phyloP scores from a whole-genome alignment of 176 grass and related monocot genomes.

The Saccharum spontaneum region DNA sequence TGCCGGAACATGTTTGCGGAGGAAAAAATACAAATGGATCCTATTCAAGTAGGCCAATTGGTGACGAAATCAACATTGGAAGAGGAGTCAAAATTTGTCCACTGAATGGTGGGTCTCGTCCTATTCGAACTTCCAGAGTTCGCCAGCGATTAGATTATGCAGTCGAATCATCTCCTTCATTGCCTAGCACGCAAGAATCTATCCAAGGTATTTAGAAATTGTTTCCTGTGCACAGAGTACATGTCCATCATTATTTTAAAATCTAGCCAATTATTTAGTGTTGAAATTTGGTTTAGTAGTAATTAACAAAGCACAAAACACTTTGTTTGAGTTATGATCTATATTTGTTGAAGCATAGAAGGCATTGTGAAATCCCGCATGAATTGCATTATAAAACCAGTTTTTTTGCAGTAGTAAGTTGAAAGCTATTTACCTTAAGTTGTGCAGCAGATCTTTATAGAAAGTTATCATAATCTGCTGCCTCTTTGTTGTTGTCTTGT shows the following conservation, averaged over 20 bases:
- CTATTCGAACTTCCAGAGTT: constrained; percentile 40
- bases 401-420: background rate
- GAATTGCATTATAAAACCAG: background rate
- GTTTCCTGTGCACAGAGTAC: constrained; percentile 6
- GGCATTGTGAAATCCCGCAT: background rate
- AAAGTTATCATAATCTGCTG: constrained; percentile 6
- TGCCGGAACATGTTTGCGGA: constrained; percentile 50
- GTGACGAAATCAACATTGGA: background rate
- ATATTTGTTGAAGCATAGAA: constrained; percentile 18
- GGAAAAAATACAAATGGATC: constrained; percentile 28
- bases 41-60: background rate
- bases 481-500: constrained; percentile 26
- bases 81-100: constrained; percentile 30
- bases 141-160: constrained; percentile 50
- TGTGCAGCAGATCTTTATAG: background rate
- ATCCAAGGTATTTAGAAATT: constrained; percentile 43
- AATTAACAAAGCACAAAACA: constrained; percentile 4
- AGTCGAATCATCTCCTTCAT: constrained; percentile 58
- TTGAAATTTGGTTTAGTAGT: background rate
- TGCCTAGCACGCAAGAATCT: constrained; percentile 73
- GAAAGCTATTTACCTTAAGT: background rate
- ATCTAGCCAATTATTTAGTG: background rate
- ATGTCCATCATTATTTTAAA: background rate
- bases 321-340: background rate
- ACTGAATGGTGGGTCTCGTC: constrained; percentile 31